Conservation (phyloP, 2,329 filamentous ascomycete species). For the Paecilomyces fulvus region DNA sequence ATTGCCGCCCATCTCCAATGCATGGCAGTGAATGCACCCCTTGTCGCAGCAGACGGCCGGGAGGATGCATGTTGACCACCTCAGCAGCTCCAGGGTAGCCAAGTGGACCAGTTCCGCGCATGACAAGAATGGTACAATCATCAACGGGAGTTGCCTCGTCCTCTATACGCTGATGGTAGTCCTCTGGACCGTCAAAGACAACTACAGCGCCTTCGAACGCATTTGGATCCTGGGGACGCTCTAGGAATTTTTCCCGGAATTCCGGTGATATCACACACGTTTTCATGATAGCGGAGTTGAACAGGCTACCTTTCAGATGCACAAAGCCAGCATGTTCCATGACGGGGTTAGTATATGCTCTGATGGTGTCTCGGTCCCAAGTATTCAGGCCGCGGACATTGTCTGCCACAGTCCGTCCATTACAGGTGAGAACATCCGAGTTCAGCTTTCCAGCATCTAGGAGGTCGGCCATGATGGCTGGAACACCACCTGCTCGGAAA, state of each 20-base stretch:
- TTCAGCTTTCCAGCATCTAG: constrained; percentile 42
- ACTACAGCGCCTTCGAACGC: constrained; percentile 41
- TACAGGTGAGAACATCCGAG: constrained; percentile 37
- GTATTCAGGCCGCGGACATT: constrained; percentile 39
- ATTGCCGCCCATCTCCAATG: constrained; percentile 49
- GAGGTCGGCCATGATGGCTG: constrained; percentile 46
- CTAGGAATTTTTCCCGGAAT: constrained; percentile 39
- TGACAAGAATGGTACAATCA: constrained; percentile 38
- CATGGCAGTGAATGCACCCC: constrained; percentile 42
- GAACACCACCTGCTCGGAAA: constrained; percentile 45
- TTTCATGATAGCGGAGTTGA: constrained; percentile 48
- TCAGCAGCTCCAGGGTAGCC: constrained; percentile 45
- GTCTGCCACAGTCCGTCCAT: constrained; percentile 37
- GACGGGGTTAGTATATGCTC: constrained; percentile 37
- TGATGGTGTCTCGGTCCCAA: constrained; percentile 45
- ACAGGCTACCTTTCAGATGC: constrained; percentile 41
- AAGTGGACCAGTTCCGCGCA: constrained; percentile 43
- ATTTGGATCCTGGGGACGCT: constrained; percentile 38
- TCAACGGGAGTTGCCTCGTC: constrained; percentile 31
- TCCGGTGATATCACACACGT: constrained; percentile 42
- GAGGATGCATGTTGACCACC: constrained; percentile 47
- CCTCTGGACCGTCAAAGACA: constrained; percentile 46
- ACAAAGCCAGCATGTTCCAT: constrained; percentile 45
- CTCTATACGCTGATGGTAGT: constrained; percentile 39
- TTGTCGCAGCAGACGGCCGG: constrained; percentile 36